Percentiles rank a stretch among this genome's conserved stretches.
Conservation (phyloP, 2,329 filamentous ascomycete species). For the Botrytis fabae region DNA sequence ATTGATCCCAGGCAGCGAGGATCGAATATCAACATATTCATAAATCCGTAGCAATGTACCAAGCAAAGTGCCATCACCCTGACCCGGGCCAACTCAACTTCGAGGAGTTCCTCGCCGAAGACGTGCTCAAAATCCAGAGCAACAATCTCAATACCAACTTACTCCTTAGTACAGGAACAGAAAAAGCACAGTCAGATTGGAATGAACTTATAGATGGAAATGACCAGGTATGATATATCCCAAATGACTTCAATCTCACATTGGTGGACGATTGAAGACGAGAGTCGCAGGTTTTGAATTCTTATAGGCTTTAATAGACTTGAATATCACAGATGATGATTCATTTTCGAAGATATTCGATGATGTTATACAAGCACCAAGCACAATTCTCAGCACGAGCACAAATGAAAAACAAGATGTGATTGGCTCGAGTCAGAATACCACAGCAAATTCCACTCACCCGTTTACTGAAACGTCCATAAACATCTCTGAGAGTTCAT, state of each 20-base stretch:
- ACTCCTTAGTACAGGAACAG: background rate
- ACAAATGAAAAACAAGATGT: background rate
- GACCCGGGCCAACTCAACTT: background rate
- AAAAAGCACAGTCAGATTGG: background rate
- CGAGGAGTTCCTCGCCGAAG: background rate
- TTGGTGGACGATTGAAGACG: background rate
- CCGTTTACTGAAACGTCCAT: background rate
- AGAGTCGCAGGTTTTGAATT: background rate
- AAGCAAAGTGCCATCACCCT: background rate
- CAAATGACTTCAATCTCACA: background rate
- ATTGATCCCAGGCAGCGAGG: background rate
- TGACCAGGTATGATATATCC: slow-evolving; percentile 1
- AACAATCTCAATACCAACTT: background rate
- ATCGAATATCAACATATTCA: background rate
- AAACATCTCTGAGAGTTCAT: background rate
- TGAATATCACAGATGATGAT: background rate
- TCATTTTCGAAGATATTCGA: background rate
- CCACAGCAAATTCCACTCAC: no score
- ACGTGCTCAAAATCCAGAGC: background rate
- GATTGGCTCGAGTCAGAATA: no score
- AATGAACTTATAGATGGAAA: background rate
- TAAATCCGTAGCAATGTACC: background rate
- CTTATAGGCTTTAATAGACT: background rate
- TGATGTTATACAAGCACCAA: background rate
- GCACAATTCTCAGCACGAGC: background rate